phyloP scores from a whole-genome alignment of 2,329 filamentous ascomycete genomes.

The Teratosphaeria nubilosa region DNA sequence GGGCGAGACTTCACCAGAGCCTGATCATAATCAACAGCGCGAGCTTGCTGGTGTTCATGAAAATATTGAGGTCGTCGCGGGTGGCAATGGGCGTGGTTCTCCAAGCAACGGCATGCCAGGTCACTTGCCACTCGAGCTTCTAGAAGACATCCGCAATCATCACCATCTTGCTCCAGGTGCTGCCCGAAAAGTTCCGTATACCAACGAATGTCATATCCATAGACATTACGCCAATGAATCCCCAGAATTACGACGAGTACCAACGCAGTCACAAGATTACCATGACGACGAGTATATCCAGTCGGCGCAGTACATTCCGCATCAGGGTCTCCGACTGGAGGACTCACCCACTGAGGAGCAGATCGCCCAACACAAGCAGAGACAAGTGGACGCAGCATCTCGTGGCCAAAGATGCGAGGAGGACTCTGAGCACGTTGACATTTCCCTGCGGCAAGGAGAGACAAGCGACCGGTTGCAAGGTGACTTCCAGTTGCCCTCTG shows the following conservation, averaged over 20 bases:
- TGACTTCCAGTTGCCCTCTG: conserved; percentile 39
- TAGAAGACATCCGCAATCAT: conserved; percentile 49
- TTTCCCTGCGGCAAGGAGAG: conserved; percentile 50
- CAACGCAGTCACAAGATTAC: conserved; percentile 31
- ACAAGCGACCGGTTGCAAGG: conserved; percentile 53
- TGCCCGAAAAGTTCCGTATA: conserved; percentile 35
- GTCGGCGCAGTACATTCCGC: conserved; percentile 73
- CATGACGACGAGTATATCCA: conserved; percentile 78
- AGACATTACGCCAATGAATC: conserved; percentile 1
- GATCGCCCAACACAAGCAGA: conserved; percentile 12
- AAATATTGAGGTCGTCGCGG: conserved; percentile 24
- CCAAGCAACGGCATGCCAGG: conserved; percentile 22
- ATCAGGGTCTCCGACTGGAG: conserved; percentile 47
- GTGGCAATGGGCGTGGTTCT: conserved; percentile 13
- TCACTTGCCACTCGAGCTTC: conserved; percentile 39
- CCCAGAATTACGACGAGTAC: not conserved
- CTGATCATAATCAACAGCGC: not conserved
- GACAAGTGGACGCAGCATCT: not conserved
- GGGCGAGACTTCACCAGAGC: not conserved
- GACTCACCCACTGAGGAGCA: conserved; percentile 24
- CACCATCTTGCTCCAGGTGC: conserved; percentile 41
- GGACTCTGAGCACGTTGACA: conserved; percentile 45
- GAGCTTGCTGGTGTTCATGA: conserved; percentile 14
- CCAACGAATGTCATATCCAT: conserved; percentile 12
- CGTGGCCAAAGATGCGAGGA: not conserved